Conservation (phyloP, 2,329 filamentous ascomycete genomes). For the Coniochaeta sp. region DNA sequence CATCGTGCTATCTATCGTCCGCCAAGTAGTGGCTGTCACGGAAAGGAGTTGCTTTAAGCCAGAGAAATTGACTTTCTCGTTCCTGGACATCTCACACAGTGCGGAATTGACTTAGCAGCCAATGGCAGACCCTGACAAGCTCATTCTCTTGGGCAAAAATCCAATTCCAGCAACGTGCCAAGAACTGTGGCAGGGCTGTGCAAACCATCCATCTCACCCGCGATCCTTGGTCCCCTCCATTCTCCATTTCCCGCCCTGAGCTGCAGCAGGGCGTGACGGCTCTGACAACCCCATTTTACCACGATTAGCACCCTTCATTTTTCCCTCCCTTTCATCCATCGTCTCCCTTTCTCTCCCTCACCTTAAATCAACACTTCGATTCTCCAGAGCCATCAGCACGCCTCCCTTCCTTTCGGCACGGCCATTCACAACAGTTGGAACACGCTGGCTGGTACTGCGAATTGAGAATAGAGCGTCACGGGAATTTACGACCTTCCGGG, state of each 20-base stretch:
- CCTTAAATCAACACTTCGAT: not conserved
- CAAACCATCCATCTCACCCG: not conserved
- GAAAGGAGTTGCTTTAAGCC: not conserved
- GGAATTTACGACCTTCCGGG: not conserved
- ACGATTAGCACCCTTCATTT: not conserved
- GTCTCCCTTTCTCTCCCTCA: not conserved
- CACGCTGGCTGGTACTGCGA: constrained; percentile 16
- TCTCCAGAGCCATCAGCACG: not conserved
- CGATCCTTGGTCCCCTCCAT: not conserved
- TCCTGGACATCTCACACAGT: not conserved
- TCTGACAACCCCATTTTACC: constrained; percentile 4
- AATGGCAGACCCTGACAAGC: not conserved
- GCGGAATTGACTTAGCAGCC: not conserved
- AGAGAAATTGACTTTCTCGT: not conserved
- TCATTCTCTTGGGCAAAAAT: not conserved
- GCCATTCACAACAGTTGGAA: constrained; percentile 10
- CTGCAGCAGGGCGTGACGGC: not conserved
- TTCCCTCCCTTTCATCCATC: not conserved
- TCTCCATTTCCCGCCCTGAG: not conserved
- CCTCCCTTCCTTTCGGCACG: constrained; percentile 6
- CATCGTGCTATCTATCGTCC: not conserved
- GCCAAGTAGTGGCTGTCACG: not conserved
- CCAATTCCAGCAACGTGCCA: not conserved
- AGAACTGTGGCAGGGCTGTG: not conserved
- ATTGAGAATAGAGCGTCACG: not conserved